Evolutionary conservation across 108 stramenopile species (phyloP).

Genomic region (Skeletonema grethae): DNA sequence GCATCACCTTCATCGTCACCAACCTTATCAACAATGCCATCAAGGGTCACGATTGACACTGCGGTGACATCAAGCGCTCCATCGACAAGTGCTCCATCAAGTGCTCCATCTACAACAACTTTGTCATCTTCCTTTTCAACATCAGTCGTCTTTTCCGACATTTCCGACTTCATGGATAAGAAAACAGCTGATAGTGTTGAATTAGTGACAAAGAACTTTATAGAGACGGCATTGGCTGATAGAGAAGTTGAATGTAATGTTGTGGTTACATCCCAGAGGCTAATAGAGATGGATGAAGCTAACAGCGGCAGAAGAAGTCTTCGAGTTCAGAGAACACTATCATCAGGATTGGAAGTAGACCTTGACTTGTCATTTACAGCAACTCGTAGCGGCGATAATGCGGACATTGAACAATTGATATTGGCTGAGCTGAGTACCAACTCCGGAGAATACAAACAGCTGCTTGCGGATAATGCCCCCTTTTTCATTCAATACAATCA

Average conservation of each 20-base stretch:
- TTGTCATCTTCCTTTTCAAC: not conserved
- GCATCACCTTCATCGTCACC: slow-evolving; percentile 7
- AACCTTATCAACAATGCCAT: not conserved
- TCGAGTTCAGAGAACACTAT: not conserved
- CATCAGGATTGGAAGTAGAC: not conserved
- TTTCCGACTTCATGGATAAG: not conserved
- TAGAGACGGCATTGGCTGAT: not conserved
- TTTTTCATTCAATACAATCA: not conserved
- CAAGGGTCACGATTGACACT: not conserved
- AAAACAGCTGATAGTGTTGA: not conserved
- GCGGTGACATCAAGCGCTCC: not conserved
- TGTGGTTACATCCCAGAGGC: not conserved
- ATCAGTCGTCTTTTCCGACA: not conserved
- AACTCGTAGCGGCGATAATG: not conserved
- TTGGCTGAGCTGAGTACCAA: not conserved
- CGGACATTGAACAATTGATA: not conserved
- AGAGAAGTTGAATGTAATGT: not conserved
- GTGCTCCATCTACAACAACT: too few relatives aligned
- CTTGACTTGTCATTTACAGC: not conserved
- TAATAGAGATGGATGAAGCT: not conserved
- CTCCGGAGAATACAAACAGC: not conserved
- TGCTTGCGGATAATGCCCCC: not conserved
- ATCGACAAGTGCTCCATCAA: too few relatives aligned
- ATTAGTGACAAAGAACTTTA: not conserved
- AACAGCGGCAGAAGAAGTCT: not conserved